Percentiles rank a stretch among this genome's conserved stretches.
These are phyloP conservation scores for Metschnikowia gelsemii DNA, from an alignment of 805 yeast species.

Conservation along the genomic window DNA sequence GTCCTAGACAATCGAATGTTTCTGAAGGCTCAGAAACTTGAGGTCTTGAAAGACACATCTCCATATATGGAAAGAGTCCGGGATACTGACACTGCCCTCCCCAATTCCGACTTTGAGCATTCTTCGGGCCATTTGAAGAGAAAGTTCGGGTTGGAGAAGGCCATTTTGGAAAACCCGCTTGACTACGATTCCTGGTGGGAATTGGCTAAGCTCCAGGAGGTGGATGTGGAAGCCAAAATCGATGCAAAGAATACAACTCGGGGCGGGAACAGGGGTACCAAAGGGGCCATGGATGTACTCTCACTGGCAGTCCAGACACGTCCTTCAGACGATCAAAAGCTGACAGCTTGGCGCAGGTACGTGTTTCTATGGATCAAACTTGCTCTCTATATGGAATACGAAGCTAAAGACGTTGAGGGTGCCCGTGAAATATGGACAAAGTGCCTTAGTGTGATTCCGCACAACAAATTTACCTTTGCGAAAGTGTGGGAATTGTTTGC, in stretches of 20 bases:
- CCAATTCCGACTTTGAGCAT: not conserved
- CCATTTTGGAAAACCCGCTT: constrained; percentile 43
- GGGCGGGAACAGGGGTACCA: too few relatives aligned
- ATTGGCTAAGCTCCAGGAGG: constrained; percentile 53
- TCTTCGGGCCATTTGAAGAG: constrained; percentile 49
- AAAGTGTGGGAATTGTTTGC: constrained; percentile 73
- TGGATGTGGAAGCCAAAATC: constrained; percentile 28
- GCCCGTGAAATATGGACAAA: constrained; percentile 54
- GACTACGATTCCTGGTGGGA: constrained; percentile 87
- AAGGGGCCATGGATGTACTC: constrained; percentile 38
- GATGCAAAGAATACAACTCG: too few relatives aligned
- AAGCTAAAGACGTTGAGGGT: constrained; percentile 37
- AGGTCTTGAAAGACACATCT: constrained; percentile 34
- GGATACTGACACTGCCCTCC: too few relatives aligned
- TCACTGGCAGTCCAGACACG: constrained; percentile 43
- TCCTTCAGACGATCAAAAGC: constrained; percentile 37
- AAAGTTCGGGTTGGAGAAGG: constrained; percentile 51
- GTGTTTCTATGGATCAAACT: constrained; percentile 69
- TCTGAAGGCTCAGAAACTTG: constrained; percentile 17
- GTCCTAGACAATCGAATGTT: constrained; percentile 38
- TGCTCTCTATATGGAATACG: constrained; percentile 60
- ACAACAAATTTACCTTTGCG: constrained; percentile 60
- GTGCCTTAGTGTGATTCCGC: constrained; percentile 54
- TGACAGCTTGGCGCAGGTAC: constrained; percentile 62
- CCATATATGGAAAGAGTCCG: too few relatives aligned